Evolutionary conservation across 768 basidiomycete genomes (phyloP).

Genomic region (Kwoniella sp.): DNA sequence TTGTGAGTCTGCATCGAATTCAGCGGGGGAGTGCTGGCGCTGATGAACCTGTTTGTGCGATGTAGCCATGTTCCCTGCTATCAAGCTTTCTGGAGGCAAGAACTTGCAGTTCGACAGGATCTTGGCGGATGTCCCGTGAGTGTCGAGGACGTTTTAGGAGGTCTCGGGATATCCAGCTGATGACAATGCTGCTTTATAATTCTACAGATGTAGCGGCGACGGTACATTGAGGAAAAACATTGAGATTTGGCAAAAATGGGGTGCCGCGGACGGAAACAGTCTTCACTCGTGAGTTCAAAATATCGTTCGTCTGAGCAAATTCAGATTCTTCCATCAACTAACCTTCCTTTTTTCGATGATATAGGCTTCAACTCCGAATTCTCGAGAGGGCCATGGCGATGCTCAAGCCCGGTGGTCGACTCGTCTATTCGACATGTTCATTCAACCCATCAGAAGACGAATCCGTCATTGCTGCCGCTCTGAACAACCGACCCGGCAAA

Average conservation of each 20-base stretch:
- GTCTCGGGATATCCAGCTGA: no score
- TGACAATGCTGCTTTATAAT: background rate
- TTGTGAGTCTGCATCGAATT: slow-evolving; percentile 65
- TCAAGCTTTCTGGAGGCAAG: slow-evolving; percentile 46
- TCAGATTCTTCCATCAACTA: no score
- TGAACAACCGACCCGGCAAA: slow-evolving; percentile 64
- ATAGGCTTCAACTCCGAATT: slow-evolving; percentile 89
- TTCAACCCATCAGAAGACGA: slow-evolving; percentile 97
- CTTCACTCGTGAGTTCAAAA: slow-evolving; percentile 80
- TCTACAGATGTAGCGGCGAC: slow-evolving; percentile 73
- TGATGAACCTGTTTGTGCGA: slow-evolving; percentile 4
- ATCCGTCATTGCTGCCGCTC: slow-evolving; percentile 84
- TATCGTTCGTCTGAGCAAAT: background rate
- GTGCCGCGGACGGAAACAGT: slow-evolving; percentile 82
- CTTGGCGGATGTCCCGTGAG: slow-evolving; percentile 87
- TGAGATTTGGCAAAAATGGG: slow-evolving; percentile 93
- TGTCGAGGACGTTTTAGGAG: no score
- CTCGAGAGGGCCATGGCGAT: slow-evolving; percentile 89
- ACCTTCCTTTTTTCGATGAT: no score
- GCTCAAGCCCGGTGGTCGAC: slow-evolving; percentile 78
- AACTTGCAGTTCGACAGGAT: slow-evolving; percentile 85
- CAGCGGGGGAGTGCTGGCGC: no score
- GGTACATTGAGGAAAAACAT: slow-evolving; percentile 93
- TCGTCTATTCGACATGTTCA: slow-evolving; percentile 98
- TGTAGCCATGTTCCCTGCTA: slow-evolving; percentile 51